Conservation (phyloP, 495 filamentous ascomycete genomes). For the Emericellopsis terricola region DNA sequence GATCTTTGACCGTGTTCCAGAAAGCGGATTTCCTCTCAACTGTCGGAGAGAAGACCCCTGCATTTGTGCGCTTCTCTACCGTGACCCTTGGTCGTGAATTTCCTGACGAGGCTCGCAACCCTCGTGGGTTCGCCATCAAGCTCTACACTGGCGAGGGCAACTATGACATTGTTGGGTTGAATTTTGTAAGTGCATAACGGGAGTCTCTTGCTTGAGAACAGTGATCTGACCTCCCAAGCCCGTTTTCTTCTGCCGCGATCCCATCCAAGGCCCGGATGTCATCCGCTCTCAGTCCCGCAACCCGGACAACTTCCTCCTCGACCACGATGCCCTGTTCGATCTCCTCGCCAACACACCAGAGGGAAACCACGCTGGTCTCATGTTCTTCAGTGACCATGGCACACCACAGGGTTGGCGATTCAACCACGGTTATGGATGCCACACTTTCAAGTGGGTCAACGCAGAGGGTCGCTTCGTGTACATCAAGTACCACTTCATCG, state of each 20-base stretch:
- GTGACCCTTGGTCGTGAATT: constrained; percentile 34
- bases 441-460: constrained; percentile 41
- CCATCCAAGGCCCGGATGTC: constrained; percentile 40
- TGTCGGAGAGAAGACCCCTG: constrained; percentile 31
- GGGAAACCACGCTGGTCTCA: constrained; percentile 37
- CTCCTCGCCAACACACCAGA: constrained; percentile 35
- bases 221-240: constrained; percentile 12
- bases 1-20: no score
- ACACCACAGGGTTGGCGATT: constrained; percentile 34
- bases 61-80: constrained; percentile 40
- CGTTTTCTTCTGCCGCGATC: constrained; percentile 41
- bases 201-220: constrained; percentile 1
- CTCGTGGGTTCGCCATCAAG: constrained; percentile 44
- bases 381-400: constrained; percentile 40
- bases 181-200: constrained; percentile 14
- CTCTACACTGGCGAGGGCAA: constrained; percentile 43
- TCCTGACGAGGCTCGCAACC: constrained; percentile 35
- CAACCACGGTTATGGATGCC: constrained; percentile 37
- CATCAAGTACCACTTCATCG: constrained; percentile 38
- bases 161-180: constrained; percentile 38
- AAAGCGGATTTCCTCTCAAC: constrained; percentile 23
- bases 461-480: constrained; percentile 34
- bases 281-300: constrained; percentile 38
- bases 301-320: constrained; percentile 34
- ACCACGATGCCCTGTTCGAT: constrained; percentile 35